A percentile compares a stretch with the other conserved stretches of the same genome.
These are phyloP conservation scores for Aspergillus indologenus DNA, from an alignment of 495 filamentous ascomycete species.

Conservation along the genomic window DNA sequence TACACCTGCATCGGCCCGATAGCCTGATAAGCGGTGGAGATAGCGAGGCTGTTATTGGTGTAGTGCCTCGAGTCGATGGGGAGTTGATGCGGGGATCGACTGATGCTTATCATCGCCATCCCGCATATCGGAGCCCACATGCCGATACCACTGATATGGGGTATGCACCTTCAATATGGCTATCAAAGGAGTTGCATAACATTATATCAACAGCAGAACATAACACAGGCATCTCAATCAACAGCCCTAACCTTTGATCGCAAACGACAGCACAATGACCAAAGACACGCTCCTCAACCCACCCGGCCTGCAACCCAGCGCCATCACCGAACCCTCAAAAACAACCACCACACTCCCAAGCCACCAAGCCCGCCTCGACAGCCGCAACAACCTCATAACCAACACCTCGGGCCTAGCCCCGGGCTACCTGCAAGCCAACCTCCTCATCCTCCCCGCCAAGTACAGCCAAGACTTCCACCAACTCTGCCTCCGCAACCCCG, in stretches of 20 bases:
- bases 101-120: not conserved
- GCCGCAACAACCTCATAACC: slow-evolving; percentile 37
- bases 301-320: not conserved
- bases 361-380: slow-evolving; percentile 38
- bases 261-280: not conserved
- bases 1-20: not conserved
- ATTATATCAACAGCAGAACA: too few relatives aligned
- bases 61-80: not conserved
- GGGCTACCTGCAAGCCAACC: slow-evolving; percentile 54
- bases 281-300: not conserved
- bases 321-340: not conserved
- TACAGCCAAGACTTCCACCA: slow-evolving; percentile 51
- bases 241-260: not conserved
- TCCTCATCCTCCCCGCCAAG: slow-evolving; percentile 49
- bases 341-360: not conserved
- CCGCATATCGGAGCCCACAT: slow-evolving; percentile 3
- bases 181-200: too few relatives aligned
- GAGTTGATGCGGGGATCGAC: not conserved
- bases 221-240: too few relatives aligned
- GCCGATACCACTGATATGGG: not conserved
- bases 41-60: not conserved
- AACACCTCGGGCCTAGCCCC: slow-evolving; percentile 51
- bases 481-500: slow-evolving; percentile 54
- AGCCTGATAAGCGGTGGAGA: slow-evolving; percentile 1
- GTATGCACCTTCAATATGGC: not conserved